phyloP scores from a whole-genome alignment of 2,329 filamentous ascomycete genomes.

The Penicillium sp. region DNA sequence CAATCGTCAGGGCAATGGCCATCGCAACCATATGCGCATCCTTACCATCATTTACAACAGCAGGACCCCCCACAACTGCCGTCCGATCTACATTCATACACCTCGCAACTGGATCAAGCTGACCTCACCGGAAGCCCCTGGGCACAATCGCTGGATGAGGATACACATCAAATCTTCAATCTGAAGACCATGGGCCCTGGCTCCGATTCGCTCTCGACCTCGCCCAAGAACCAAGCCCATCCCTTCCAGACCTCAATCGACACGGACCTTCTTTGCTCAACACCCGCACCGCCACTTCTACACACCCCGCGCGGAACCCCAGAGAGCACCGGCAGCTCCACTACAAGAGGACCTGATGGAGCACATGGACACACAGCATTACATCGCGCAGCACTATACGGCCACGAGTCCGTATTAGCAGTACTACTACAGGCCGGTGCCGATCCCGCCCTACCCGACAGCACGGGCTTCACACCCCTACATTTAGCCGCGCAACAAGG shows the following conservation, averaged over 20 bases:
- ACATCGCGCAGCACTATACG: slow-evolving; percentile 2
- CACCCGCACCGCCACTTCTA: background rate
- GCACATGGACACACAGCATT: slow-evolving; percentile 3
- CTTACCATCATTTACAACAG: background rate
- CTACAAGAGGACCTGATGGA: background rate
- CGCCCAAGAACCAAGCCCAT: background rate
- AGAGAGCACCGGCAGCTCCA: background rate
- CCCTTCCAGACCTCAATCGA: background rate
- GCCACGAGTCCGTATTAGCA: slow-evolving; percentile 2
- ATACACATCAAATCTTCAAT: background rate
- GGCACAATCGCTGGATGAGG: background rate
- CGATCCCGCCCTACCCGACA: slow-evolving; percentile 6
- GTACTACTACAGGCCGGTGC: slow-evolving; percentile 7
- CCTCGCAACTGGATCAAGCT: background rate
- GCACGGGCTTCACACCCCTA: slow-evolving; percentile 5
- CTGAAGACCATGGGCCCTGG: background rate
- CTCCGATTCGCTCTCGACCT: background rate
- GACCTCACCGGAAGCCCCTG: background rate
- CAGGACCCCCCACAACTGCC: background rate
- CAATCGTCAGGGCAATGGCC: background rate
- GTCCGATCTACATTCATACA: background rate
- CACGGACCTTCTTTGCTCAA: background rate
- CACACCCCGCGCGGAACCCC: background rate
- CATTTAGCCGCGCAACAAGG: slow-evolving; percentile 7
- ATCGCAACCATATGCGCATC: background rate